Conservation (phyloP, 768 basidiomycete genomes). For the Candolleomyces aberdarensis region DNA sequence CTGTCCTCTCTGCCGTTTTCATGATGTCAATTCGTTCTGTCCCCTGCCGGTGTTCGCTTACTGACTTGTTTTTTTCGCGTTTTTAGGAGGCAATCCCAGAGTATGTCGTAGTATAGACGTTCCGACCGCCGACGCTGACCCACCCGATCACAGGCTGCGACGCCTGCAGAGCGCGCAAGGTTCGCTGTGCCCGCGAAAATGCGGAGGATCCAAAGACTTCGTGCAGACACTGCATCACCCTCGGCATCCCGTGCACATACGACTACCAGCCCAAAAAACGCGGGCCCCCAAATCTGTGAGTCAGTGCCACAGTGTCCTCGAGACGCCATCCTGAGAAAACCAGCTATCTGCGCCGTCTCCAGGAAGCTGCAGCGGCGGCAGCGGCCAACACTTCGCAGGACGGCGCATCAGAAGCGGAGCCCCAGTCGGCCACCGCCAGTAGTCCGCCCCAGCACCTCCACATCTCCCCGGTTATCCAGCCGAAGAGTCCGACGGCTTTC, state of each 20-base stretch:
- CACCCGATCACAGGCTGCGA: conserved; percentile 61
- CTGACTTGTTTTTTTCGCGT: conserved; percentile 26
- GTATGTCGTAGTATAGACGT: conserved; percentile 51
- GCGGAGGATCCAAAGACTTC: conserved; percentile 72
- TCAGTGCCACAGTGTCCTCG: conserved; percentile 7
- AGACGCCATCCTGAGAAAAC: background rate
- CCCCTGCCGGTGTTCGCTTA: conserved; percentile 23
- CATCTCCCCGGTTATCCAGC: conserved; percentile 38
- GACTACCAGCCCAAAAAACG: conserved; percentile 93
- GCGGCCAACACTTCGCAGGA: conserved; percentile 35
- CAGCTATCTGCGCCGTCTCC: conserved; percentile 77
- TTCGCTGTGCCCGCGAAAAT: conserved; percentile 78
- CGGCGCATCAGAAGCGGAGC: conserved; percentile 33
- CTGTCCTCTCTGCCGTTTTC: conserved; percentile 29
- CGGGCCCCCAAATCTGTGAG: conserved; percentile 88
- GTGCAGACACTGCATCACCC: conserved; percentile 84
- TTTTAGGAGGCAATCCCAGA: conserved; percentile 79
- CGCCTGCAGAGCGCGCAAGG: conserved; percentile 84
- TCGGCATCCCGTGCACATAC: conserved; percentile 84
- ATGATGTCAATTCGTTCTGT: conserved; percentile 24
- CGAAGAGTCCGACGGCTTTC: conserved; percentile 48
- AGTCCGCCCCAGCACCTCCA: conserved; percentile 48
- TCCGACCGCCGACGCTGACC: conserved; percentile 3
- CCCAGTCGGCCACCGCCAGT: conserved; percentile 40
- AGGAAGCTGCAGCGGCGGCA: conserved; percentile 69